phyloP scores from a whole-genome alignment of 345 rosid species.

The Salix viminalis region DNA sequence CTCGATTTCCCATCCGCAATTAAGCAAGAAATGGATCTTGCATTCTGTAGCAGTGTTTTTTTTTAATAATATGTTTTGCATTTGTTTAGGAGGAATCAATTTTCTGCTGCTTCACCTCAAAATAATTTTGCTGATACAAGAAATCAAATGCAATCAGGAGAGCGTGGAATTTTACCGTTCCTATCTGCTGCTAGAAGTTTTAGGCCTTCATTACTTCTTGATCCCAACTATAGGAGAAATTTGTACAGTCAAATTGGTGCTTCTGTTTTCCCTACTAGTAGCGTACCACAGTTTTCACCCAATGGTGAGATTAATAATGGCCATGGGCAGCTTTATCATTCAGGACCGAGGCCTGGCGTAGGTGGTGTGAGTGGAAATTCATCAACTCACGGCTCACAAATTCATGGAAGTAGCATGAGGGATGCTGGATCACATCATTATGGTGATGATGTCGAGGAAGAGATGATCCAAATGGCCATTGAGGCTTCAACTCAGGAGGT shows the following conservation, averaged over 20 bases:
- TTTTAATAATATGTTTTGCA: neutral
- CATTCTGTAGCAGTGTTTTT: no score
- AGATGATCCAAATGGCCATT: conserved; percentile 70
- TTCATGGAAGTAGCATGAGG: conserved; percentile 31
- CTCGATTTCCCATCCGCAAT: no score
- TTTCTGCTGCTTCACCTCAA: conserved; percentile 31
- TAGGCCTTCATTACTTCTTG: conserved; percentile 66
- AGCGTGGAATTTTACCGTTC: conserved; percentile 47
- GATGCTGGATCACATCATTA: conserved; percentile 24
- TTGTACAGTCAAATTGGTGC: conserved; percentile 48
- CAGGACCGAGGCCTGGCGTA: conserved; percentile 32
- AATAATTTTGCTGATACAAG: conserved; percentile 25
- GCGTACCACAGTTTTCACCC: conserved; percentile 19
- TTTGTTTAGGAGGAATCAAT: conserved; percentile 39
- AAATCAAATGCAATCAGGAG: conserved; percentile 28
- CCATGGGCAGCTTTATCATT: conserved; percentile 35
- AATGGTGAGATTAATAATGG: conserved; percentile 33
- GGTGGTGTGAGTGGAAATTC: conserved; percentile 28
- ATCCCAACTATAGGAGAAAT: conserved; percentile 66
- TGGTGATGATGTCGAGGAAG: conserved; percentile 50
- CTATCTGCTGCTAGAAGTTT: conserved; percentile 65
- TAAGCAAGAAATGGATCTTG: no score
- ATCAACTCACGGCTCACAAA: conserved; percentile 22
- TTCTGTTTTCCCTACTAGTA: conserved; percentile 31
- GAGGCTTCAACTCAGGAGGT: conserved; percentile 72